These are phyloP conservation scores for Chromera velia DNA, from an alignment of 73 alveolate genomes.

Conservation along the genomic window DNA sequence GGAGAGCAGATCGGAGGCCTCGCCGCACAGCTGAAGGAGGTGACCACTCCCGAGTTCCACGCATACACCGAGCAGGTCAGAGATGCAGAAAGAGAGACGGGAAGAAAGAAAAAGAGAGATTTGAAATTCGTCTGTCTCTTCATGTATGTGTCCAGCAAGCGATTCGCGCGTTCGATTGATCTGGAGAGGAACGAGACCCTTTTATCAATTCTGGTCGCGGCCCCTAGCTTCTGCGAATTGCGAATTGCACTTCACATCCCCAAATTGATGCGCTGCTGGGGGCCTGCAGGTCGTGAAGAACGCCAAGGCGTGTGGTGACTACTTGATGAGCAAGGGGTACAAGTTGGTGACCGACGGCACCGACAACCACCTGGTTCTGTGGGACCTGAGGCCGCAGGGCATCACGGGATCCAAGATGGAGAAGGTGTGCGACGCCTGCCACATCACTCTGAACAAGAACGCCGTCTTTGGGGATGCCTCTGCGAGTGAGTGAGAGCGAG, in stretches of 20 bases:
- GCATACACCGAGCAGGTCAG: conserved; percentile 44
- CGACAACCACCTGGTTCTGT: conserved; percentile 76
- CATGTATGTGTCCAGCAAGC: conserved; percentile 5
- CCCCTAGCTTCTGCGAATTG: conserved; percentile 15
- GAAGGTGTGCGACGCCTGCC: conserved; percentile 66
- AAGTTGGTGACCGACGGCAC: conserved; percentile 79
- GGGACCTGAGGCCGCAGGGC: conserved; percentile 65
- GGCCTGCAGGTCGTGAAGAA: conserved; percentile 61
- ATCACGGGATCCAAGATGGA: conserved; percentile 69
- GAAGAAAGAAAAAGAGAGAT: background rate
- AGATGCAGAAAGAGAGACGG: background rate
- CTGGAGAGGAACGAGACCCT: background rate
- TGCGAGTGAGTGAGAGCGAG: too few species aligned
- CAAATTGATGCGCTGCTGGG: background rate
- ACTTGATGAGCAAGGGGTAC: conserved; percentile 63
- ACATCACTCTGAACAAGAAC: conserved; percentile 66
- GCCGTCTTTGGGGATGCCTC: conserved; percentile 66
- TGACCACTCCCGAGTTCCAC: conserved; percentile 68
- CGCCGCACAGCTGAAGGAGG: conserved; percentile 75
- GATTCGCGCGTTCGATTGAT: background rate
- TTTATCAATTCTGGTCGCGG: background rate
- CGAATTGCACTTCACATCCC: background rate
- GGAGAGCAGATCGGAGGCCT: conserved; percentile 78
- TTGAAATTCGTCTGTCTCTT: too few species aligned
- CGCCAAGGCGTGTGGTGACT: conserved; percentile 70